Conservation (phyloP, 2,329 filamentous ascomycete species). For the Xylariaceae sp. region DNA sequence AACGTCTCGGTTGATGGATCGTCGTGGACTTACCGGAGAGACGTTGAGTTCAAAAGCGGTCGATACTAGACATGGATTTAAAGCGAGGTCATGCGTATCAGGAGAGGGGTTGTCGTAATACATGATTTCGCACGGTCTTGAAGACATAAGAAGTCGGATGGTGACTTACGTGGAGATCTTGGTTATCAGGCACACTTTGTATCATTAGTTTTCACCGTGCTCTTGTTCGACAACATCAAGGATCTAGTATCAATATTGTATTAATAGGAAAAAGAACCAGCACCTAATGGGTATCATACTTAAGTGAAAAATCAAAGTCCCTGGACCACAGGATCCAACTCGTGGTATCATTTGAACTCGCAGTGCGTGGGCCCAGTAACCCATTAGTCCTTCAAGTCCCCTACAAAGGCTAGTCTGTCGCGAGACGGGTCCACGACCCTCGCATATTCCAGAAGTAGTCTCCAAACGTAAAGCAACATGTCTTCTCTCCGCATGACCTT, state of each 20-base stretch:
- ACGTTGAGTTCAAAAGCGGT: conserved; percentile 39
- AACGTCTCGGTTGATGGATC: conserved; percentile 36
- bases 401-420: conserved; percentile 54
- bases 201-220: no score
- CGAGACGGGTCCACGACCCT: conserved; percentile 49
- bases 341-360: background rate
- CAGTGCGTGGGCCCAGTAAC: background rate
- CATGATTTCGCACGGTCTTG: no score
- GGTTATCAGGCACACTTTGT: no score
- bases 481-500: conserved; percentile 68
- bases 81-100: no score
- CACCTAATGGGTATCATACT: no score
- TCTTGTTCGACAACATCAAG: no score
- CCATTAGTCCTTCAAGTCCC: conserved; percentile 43
- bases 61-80: conserved; percentile 4
- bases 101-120: no score
- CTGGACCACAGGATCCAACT: background rate
- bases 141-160: no score
- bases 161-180: no score
- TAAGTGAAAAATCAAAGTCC: background rate
- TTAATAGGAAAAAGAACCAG: no score
- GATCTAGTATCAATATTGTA: background rate
- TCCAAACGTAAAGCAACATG: conserved; percentile 70
- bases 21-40: conserved; percentile 42
- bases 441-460: conserved; percentile 65